A percentile compares a stretch with the other conserved stretches of the same genome.
phyloP scores from a whole-genome alignment of 2,329 filamentous ascomycete species.

The Trichoderma oligosporum region DNA sequence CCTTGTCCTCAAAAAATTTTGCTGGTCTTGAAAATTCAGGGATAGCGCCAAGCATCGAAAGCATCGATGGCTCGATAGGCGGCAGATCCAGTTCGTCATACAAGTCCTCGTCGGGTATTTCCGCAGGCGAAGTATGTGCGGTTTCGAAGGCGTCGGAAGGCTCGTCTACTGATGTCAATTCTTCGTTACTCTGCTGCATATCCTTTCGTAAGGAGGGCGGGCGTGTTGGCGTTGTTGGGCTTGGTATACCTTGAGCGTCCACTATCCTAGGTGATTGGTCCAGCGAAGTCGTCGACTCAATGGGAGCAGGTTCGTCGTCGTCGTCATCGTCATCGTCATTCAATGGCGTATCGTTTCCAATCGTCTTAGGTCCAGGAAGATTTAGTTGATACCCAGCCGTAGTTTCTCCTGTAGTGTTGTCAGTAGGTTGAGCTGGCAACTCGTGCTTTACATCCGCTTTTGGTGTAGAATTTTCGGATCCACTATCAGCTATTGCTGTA shows the following conservation, averaged over 20 bases:
- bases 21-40: constrained; percentile 18
- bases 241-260: constrained; percentile 24
- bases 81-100: background rate
- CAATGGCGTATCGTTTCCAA: background rate
- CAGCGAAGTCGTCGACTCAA: constrained; percentile 40
- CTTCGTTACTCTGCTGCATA: constrained; percentile 28
- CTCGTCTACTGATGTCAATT: constrained; percentile 35
- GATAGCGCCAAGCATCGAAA: constrained; percentile 13
- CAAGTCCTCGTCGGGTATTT: constrained; percentile 13
- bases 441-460: constrained; percentile 49
- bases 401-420: constrained; percentile 15
- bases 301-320: constrained; percentile 37
- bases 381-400: background rate
- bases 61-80: constrained; percentile 9
- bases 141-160: constrained; percentile 32
- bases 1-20: constrained; percentile 18
- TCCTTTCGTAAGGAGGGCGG: constrained; percentile 22
- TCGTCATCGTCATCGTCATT: background rate
- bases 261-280: constrained; percentile 29
- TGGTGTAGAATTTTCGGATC: constrained; percentile 65
- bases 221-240: constrained; percentile 28
- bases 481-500: constrained; percentile 47
- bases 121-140: constrained; percentile 18
- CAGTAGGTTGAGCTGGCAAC: constrained; percentile 25
- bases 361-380: background rate